Conservation (phyloP, 768 basidiomycete species). For the Psilocybe azurescens region DNA sequence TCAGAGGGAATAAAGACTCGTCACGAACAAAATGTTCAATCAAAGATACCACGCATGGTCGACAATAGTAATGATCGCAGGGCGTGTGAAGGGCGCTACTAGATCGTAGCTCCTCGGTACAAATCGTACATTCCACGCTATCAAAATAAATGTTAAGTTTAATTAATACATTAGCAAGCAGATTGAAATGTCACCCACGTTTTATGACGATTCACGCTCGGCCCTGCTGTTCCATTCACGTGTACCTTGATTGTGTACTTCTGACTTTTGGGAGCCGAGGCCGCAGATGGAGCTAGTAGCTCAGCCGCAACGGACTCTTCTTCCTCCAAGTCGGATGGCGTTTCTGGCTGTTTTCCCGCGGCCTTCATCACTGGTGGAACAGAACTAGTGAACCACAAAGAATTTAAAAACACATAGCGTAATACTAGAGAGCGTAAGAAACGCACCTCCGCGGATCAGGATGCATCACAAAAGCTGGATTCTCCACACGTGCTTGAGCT, state of each 20-base stretch:
- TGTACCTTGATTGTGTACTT: neutral
- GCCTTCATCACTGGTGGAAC: neutral
- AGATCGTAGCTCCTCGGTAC: neutral
- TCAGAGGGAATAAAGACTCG: conserved; percentile 55
- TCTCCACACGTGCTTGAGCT: neutral
- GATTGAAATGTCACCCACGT: neutral
- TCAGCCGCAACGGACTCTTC: too few species aligned
- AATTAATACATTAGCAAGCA: neutral
- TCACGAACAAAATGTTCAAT: conserved; percentile 47
- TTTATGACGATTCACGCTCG: neutral
- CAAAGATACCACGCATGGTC: conserved; percentile 43
- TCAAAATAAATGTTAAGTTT: neutral
- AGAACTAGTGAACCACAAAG: neutral
- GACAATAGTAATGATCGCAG: conserved; percentile 54
- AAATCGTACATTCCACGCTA: neutral
- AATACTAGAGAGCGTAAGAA: neutral
- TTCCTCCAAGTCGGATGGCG: too few species aligned
- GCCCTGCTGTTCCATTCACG: neutral
- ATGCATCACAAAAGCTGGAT: neutral
- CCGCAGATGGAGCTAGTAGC: neutral
- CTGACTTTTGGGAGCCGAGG: neutral
- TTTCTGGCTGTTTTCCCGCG: neutral
- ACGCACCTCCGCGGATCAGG: neutral
- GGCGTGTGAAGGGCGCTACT: conserved; percentile 37
- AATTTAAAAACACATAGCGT: too few species aligned